Percentiles rank a stretch among this genome's conserved stretches.
Conservation (phyloP, 2,329 filamentous ascomycete genomes). For the Phialemonium atrogriseum region DNA sequence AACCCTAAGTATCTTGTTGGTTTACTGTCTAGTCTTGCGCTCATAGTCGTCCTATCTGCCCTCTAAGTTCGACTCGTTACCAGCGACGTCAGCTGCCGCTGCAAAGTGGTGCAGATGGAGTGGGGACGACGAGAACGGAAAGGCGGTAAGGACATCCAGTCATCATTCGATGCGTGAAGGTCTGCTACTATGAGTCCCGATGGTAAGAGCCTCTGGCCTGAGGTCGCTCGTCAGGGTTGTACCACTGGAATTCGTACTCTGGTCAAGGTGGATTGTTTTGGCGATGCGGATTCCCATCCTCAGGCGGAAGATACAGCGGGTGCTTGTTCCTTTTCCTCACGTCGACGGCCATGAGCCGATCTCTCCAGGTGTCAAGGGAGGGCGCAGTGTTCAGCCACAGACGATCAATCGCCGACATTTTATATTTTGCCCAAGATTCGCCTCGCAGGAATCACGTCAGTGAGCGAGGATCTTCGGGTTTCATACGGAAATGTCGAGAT, state of each 20-base stretch:
- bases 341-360: slow-evolving; percentile 2
- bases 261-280: slow-evolving; percentile 35
- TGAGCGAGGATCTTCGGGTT: slow-evolving; percentile 31
- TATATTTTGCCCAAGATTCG: slow-evolving; percentile 13
- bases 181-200: slow-evolving; percentile 64
- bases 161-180: slow-evolving; percentile 46
- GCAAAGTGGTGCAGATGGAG: slow-evolving; percentile 38
- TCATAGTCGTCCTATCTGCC: slow-evolving; percentile 57
- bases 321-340: slow-evolving; percentile 15
- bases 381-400: slow-evolving; percentile 35
- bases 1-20: slow-evolving; percentile 85
- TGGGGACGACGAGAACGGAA: slow-evolving; percentile 34
- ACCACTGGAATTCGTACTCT: slow-evolving; percentile 55
- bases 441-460: slow-evolving; percentile 37
- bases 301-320: slow-evolving; percentile 19
- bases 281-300: slow-evolving; percentile 21
- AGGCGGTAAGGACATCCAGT: slow-evolving; percentile 47
- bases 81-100: slow-evolving; percentile 25
- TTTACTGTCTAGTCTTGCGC: slow-evolving; percentile 58
- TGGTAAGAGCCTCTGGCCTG: slow-evolving; percentile 65
- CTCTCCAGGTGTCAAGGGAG: slow-evolving; percentile 28
- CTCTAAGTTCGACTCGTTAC: slow-evolving; percentile 45
- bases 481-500: slow-evolving; percentile 38
- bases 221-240: slow-evolving; percentile 67
- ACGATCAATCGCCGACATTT: slow-evolving; percentile 36